Percentiles rank a stretch among this genome's conserved stretches.
phyloP scores from a whole-genome alignment of 108 stramenopile genomes.

The Cyclotella atomus region DNA sequence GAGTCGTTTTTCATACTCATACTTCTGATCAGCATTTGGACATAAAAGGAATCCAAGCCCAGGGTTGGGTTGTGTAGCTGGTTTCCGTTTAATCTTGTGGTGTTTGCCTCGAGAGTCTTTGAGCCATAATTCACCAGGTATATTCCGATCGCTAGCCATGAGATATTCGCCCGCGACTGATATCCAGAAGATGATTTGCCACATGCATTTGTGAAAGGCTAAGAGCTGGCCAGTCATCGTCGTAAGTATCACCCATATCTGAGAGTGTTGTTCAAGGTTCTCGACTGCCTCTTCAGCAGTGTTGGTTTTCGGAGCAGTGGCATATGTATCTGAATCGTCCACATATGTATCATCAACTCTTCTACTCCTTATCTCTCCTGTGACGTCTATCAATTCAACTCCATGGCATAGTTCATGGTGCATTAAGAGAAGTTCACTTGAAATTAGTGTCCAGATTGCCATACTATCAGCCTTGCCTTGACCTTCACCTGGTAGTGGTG shows the following conservation, averaged over 20 bases:
- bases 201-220: conserved; percentile 2
- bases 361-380: not conserved
- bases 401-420: not conserved
- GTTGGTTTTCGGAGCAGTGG: not conserved
- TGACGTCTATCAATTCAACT: not conserved
- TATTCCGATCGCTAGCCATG: not conserved
- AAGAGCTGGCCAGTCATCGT: not conserved
- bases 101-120: not conserved
- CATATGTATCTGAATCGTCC: not conserved
- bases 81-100: not conserved
- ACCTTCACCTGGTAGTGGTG: not conserved
- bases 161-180: not conserved
- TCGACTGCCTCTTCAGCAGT: not conserved
- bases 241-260: not conserved
- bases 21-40: not conserved
- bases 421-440: not conserved
- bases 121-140: too few species aligned
- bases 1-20: not conserved
- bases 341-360: not conserved
- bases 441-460: not conserved
- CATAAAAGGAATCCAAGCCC: conserved; percentile 3
- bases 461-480: conserved; percentile 1
- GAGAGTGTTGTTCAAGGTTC: not conserved
- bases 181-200: not conserved
- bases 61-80: not conserved